Conservation (phyloP, 2,329 filamentous ascomycete species). For the Aureobasidium sp. region DNA sequence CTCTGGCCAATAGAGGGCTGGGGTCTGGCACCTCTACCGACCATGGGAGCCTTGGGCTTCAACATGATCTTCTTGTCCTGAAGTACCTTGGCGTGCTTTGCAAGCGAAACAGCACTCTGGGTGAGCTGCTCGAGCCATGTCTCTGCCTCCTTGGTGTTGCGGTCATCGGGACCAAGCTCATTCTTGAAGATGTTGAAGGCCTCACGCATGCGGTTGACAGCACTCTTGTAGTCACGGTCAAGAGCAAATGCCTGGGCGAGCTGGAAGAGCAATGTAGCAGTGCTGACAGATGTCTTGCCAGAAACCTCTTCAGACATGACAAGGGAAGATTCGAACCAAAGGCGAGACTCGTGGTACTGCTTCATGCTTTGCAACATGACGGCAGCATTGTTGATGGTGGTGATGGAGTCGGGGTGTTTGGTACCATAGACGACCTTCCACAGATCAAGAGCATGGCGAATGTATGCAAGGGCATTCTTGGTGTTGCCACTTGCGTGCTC, state of each 20-base stretch:
- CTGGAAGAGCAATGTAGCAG: constrained; percentile 92
- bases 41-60: constrained; percentile 37
- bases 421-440: constrained; percentile 96
- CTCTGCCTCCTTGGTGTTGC: constrained; percentile 97
- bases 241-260: constrained; percentile 88
- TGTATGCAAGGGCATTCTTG: constrained; percentile 74
- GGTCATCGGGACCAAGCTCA: constrained; percentile 79
- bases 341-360: constrained; percentile 84
- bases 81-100: constrained; percentile 84
- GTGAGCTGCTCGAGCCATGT: constrained; percentile 94
- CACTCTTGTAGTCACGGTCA: constrained; percentile 88
- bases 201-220: constrained; percentile 89
- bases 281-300: constrained; percentile 82
- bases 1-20: constrained; percentile 55
- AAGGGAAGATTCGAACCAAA: constrained; percentile 81
- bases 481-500: constrained; percentile 89
- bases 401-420: constrained; percentile 94
- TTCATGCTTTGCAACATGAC: constrained; percentile 97
- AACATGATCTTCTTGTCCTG: constrained; percentile 48
- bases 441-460: constrained; percentile 84
- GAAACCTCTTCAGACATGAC: constrained; percentile 82
- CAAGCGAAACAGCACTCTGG: constrained; percentile 87
- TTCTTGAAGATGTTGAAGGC: constrained; percentile 91
- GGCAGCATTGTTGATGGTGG: constrained; percentile 95
- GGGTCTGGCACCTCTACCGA: constrained; percentile 49